Conservation (phyloP, 306 rosid species). For the Sphenostylis stenocarpa region DNA sequence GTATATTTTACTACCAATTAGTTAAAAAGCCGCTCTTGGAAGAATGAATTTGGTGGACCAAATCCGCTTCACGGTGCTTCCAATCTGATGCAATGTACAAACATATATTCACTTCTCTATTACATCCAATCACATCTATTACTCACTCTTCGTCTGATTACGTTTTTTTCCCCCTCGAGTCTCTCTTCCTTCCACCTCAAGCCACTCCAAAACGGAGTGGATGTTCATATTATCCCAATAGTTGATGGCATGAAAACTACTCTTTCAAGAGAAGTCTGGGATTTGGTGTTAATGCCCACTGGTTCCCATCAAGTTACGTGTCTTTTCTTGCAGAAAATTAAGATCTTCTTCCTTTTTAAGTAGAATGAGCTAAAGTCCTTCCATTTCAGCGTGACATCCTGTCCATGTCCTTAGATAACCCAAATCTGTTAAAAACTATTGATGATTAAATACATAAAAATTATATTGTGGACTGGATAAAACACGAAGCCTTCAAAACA, state of each 20-base stretch:
- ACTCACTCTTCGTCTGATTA: no score
- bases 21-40: background rate
- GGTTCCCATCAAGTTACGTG: constrained; percentile 8
- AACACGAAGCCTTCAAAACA: background rate
- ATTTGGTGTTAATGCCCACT: background rate
- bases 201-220: background rate
- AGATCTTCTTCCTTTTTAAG: constrained; percentile 14
- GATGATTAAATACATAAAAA: background rate
- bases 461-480: background rate
- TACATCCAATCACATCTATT: background rate
- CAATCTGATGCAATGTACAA: constrained; percentile 8
- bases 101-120: background rate
- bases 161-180: background rate
- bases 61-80: constrained; percentile 12
- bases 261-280: constrained; percentile 2
- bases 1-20: constrained; percentile 18
- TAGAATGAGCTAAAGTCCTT: constrained; percentile 6
- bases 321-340: background rate
- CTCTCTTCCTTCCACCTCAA: background rate
- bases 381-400: constrained; percentile 23
- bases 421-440: background rate
- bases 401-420: background rate
- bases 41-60: constrained; percentile 21
- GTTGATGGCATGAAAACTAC: constrained; percentile 3
- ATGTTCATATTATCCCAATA: background rate